These are phyloP conservation scores for Arthroderma uncinatum DNA, from an alignment of 2,329 filamentous ascomycete genomes.

Conservation along the genomic window DNA sequence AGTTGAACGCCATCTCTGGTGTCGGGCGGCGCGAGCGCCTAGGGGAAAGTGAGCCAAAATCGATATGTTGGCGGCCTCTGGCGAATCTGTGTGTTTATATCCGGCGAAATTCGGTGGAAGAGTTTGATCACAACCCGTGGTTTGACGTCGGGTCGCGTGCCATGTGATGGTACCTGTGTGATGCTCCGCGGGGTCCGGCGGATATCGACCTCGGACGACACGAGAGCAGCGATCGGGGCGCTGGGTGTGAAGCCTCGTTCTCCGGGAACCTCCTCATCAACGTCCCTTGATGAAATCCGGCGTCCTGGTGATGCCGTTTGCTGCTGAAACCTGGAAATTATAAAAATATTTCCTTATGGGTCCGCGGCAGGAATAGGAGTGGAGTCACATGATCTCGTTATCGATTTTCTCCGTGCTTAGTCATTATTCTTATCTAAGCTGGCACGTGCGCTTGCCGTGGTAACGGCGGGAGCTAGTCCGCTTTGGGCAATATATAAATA, in stretches of 20 bases:
- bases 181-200: neutral
- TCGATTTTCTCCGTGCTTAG: neutral
- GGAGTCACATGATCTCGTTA: neutral
- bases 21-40: neutral
- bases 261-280: neutral
- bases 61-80: neutral
- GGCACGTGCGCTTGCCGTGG: conserved; percentile 1
- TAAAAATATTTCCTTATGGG: neutral
- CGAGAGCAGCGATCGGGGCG: neutral
- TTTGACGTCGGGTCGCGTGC: neutral
- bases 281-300: neutral
- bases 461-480: conserved; percentile 3
- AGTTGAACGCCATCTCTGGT: conserved; percentile 88
- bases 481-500: conserved; percentile 10
- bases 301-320: neutral
- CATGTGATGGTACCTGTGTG: conserved; percentile 5
- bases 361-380: neutral
- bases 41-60: neutral
- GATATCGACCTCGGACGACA: neutral
- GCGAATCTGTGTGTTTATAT: conserved; percentile 1
- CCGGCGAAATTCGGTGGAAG: neutral
- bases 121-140: neutral
- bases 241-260: neutral
- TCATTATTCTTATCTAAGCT: neutral
- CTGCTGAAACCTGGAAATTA: neutral